phyloP scores from a whole-genome alignment of 257 asterid genomes.

The Forsythia viridissima region DNA sequence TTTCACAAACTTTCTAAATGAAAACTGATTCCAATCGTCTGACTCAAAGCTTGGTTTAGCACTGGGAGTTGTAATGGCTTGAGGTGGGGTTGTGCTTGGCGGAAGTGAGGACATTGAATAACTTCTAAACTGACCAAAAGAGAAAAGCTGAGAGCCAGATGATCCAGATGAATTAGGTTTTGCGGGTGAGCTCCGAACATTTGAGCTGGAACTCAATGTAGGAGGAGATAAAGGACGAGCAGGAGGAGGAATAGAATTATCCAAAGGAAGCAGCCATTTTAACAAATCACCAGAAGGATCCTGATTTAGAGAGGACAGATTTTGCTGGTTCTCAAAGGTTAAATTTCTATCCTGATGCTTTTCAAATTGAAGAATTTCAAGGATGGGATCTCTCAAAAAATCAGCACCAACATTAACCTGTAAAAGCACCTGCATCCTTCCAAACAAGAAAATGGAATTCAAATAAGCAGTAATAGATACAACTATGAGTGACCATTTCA shows the following conservation, averaged over 20 bases:
- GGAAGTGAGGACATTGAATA: slow-evolving; percentile 98
- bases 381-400: slow-evolving; percentile 74
- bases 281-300: slow-evolving; percentile 82
- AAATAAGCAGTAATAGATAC: slow-evolving; percentile 43
- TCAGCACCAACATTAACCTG: slow-evolving; percentile 83
- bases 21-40: slow-evolving; percentile 80
- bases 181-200: slow-evolving; percentile 67
- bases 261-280: slow-evolving; percentile 96
- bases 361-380: slow-evolving; percentile 95
- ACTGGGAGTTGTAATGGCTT: slow-evolving; percentile 51
- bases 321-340: slow-evolving; percentile 44
- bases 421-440: slow-evolving; percentile 99
- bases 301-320: slow-evolving; percentile 38
- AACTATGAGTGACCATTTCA: slow-evolving; percentile 16
- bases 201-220: slow-evolving; percentile 59
- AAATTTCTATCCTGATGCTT: slow-evolving; percentile 60
- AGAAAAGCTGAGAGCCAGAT: slow-evolving; percentile 85
- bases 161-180: slow-evolving; percentile 62
- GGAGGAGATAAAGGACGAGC: slow-evolving; percentile 75
- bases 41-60: slow-evolving; percentile 56
- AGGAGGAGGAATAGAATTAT: slow-evolving; percentile 74
- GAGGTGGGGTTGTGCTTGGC: slow-evolving; percentile 56
- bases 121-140: slow-evolving; percentile 91
- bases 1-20: slow-evolving; percentile 58
- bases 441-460: slow-evolving; percentile 64